Percentiles rank a stretch among this genome's conserved stretches.
Conservation (phyloP, 768 basidiomycete species). For the Termitomyces sp. region DNA sequence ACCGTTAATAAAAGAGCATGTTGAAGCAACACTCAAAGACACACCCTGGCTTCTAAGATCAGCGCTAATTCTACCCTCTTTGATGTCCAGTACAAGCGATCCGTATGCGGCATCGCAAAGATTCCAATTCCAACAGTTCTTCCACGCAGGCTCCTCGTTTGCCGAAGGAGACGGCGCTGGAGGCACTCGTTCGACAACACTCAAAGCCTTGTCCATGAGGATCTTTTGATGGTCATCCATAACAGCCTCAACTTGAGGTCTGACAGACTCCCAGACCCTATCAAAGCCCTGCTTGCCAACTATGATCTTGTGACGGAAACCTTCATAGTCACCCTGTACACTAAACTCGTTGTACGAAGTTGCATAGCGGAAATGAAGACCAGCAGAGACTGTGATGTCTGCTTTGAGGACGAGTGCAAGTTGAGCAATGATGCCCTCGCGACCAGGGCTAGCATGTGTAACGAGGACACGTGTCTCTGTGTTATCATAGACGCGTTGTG, state of each 20-base stretch:
- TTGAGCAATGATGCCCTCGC: constrained; percentile 90
- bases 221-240: constrained; percentile 88
- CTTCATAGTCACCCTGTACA: constrained; percentile 84
- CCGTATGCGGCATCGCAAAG: constrained; percentile 95
- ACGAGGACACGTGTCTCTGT: constrained; percentile 92
- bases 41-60: constrained; percentile 90
- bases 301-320: constrained; percentile 75
- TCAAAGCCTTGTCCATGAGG: constrained; percentile 83
- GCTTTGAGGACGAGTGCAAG: constrained; percentile 88
- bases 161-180: constrained; percentile 41
- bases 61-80: constrained; percentile 87
- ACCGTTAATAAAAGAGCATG: not conserved
- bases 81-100: constrained; percentile 79
- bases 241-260: constrained; percentile 83
- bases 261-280: constrained; percentile 94
- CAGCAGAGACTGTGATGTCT: constrained; percentile 90
- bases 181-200: constrained; percentile 79
- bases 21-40: constrained; percentile 12
- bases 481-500: constrained; percentile 88
- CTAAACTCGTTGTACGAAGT: constrained; percentile 96
- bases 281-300: constrained; percentile 79
- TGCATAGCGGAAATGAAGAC: constrained; percentile 96
- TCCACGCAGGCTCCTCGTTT: constrained; percentile 91
- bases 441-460: constrained; percentile 87
- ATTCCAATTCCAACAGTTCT: constrained; percentile 99